A percentile compares a stretch with the other conserved stretches of the same genome.
Conservation (phyloP, 164 flowering plant species). For the Aristolochia fimbriata region DNA sequence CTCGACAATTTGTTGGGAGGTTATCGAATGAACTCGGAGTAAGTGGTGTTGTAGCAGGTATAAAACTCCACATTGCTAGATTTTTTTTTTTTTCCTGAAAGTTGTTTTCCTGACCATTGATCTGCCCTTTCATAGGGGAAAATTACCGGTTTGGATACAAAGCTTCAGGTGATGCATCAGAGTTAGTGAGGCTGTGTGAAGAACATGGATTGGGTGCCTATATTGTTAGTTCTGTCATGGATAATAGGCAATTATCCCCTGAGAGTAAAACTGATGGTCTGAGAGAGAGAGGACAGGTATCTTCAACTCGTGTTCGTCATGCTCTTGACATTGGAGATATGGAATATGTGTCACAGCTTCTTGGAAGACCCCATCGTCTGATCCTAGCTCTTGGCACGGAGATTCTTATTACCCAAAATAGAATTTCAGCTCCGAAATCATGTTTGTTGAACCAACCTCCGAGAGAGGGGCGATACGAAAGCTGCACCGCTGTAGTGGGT, state of each 20-base stretch:
- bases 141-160: slow-evolving; percentile 92
- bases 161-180: slow-evolving; percentile 84
- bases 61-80: neutral
- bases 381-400: slow-evolving; percentile 25
- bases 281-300: slow-evolving; percentile 84
- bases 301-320: slow-evolving; percentile 87
- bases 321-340: slow-evolving; percentile 76
- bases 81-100: neutral
- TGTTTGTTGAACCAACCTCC: slow-evolving; percentile 71
- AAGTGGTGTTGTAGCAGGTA: slow-evolving; percentile 94
- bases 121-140: slow-evolving; percentile 41
- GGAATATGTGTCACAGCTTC: slow-evolving; percentile 72
- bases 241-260: slow-evolving; percentile 33
- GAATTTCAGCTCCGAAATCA: slow-evolving; percentile 44
- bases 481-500: slow-evolving; percentile 40
- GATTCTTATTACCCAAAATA: slow-evolving; percentile 11
- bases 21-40: slow-evolving; percentile 67
- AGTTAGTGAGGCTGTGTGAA: slow-evolving; percentile 56
- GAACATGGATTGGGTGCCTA: slow-evolving; percentile 65
- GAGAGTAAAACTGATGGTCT: slow-evolving; percentile 13
- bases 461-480: slow-evolving; percentile 59
- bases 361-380: slow-evolving; percentile 80
- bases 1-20: slow-evolving; percentile 83
- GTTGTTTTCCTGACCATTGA: neutral
- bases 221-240: slow-evolving; percentile 84